Evolutionary conservation across 2,329 filamentous ascomycete genomes (phyloP), one percentile per base, ranked within the genome.

Genomic region (Colletotrichum aenigma): DNA sequence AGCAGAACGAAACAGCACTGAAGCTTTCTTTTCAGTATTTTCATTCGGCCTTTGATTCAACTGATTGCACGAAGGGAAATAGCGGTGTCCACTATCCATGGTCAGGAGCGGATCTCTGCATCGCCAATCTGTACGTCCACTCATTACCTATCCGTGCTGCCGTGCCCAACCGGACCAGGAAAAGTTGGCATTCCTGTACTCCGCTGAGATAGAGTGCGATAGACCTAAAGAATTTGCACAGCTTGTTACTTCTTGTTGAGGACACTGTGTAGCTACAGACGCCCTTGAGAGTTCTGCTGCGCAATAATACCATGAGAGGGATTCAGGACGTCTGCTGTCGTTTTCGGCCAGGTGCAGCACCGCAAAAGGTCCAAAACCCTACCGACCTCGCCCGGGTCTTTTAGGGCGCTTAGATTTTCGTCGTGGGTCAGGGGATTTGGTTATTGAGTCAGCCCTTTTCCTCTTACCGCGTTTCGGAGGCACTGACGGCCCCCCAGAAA

Each of bases 361-460:
- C 18, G 21, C n/a, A 74, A 26, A 43, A 56, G 55, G 30, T 66
- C 69, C 38, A 34, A 7, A 71, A 36, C 60, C 72, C 30, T 58
- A 70, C 55, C 69, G 69, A 43, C 26, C 55, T 30, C 26, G n/a
- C 55, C 48, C 73, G 62, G 69, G 32, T 72, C 55, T 61, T 72
- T 72, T 21, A 72, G 73, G 55, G 55, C 73, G 62, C 43, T 75
- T 62, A 24, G 61, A 43, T 72, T 72, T 43, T 75, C 73, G 73
- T 72, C 62, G 69, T 75, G 62, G 62, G 72, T 71, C 62, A 61
- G 60, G 18, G 72, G 30, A 72, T 32, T 69, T 70, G 32, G 38
- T n/a, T 6, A 48, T 48, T n/a, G 43, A 48, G 43, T 48, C 43
- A 48, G 43, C 43, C 43, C 18, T 48, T 10, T n/a, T n/a, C 43